Base-by-base conservation (phyloP, 106 monocot genomes). In the Ottelia alismoides region DNA sequence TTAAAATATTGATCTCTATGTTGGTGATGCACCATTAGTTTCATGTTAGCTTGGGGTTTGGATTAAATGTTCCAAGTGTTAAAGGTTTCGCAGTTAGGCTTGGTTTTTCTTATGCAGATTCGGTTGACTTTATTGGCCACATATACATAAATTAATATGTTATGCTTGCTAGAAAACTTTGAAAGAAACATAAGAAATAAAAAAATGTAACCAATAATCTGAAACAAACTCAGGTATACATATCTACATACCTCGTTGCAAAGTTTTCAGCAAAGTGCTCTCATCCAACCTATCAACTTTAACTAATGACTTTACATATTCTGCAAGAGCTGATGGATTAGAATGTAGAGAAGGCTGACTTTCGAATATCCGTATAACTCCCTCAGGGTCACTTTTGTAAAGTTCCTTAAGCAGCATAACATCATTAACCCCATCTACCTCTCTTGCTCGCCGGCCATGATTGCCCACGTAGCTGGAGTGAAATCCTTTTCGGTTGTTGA, bases 241-340 rank as follows among this genome's bases (percentile, higher is more conserved):
- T 43, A 43, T 7, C 16, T 18, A 29, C 31, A 31, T 55, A 98
- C 98, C 98, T 98, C 79, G 90, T 62, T 83, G 82, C 57, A 98
- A 57, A 22, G 98, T 83, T 32, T 72, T 98, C 18, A 98, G 82
- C 69, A 98, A 72, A 48, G 79, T 57, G 51, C 85, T 98, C 47
- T 85, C 85, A 59, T 98, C 90, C 29, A 98, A 66, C 62, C 82
- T 78, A 53, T 90, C 85, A 71, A 98, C 77, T 30, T 85, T 77
- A 60, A 98, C 85, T 56, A 98, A 65, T 31, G 98, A 85, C 71
- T 83, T 98, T 9, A 90, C 82, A 75, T 98, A 90, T 56, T 98
- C 98, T 22, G 98, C 64, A 52, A 98, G 70, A 24, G 98, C 90
- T 16, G 82, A 67, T 26, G 85, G 65, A 30, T 98, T 98, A 21